phyloP scores from a whole-genome alignment of 2,329 filamentous ascomycete species.

The Leptographium lundbergii region DNA sequence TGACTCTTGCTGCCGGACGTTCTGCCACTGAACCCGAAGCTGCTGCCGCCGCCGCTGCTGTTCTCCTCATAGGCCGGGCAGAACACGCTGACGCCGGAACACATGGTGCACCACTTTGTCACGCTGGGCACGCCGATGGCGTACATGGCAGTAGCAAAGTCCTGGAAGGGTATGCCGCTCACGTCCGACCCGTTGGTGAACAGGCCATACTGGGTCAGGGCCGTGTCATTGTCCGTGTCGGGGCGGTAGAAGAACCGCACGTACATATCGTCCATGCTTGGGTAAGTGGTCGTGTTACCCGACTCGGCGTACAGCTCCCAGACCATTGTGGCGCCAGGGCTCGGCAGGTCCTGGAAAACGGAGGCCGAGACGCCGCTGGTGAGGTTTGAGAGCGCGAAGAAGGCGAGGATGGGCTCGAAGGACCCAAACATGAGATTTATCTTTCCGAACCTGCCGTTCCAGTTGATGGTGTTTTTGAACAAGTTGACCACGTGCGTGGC shows the following conservation, averaged over 20 bases:
- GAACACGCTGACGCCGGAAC: constrained; percentile 24
- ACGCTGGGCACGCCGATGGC: constrained; percentile 21
- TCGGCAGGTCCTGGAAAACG: constrained; percentile 36
- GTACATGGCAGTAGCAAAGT: constrained; percentile 26
- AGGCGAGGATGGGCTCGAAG: constrained; percentile 40
- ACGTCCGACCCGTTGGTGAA: constrained; percentile 25
- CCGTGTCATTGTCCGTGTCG: constrained; percentile 24
- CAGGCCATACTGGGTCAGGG: constrained; percentile 25
- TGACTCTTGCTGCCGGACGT: not conserved
- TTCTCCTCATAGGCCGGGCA: constrained; percentile 18
- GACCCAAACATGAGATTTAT: constrained; percentile 42
- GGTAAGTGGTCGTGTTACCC: constrained; percentile 11
- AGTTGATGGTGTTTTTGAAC: constrained; percentile 29
- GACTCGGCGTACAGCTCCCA: constrained; percentile 49
- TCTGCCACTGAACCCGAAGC: not conserved
- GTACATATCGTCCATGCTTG: constrained; percentile 26
- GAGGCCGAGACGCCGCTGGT: constrained; percentile 38
- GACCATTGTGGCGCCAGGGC: constrained; percentile 61
- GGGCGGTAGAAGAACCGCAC: constrained; percentile 47
- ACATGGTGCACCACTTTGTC: constrained; percentile 31
- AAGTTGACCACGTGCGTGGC: constrained; percentile 29
- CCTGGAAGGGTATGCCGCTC: constrained; percentile 22
- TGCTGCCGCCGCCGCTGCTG: not conserved
- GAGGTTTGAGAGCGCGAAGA: constrained; percentile 37
- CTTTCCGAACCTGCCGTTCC: constrained; percentile 27